Conservation (phyloP, 2,329 filamentous ascomycete genomes). For the Penicillium sp. region DNA sequence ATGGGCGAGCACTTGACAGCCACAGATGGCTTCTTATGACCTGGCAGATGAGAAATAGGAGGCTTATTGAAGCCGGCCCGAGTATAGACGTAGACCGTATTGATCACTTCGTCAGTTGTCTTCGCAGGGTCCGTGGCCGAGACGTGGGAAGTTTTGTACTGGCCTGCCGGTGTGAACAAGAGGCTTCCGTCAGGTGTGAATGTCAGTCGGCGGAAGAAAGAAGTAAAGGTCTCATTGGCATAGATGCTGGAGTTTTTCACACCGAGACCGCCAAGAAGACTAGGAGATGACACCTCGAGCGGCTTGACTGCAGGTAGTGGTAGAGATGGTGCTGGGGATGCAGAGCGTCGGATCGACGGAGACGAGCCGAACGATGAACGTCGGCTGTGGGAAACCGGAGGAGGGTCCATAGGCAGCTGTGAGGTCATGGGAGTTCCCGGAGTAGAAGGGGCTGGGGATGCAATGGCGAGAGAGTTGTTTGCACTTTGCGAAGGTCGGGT, state of each 20-base stretch:
- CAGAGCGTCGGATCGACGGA: slow-evolving; percentile 73
- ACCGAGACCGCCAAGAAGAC: slow-evolving; percentile 55
- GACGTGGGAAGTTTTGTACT: slow-evolving; percentile 76
- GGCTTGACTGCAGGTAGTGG: slow-evolving; percentile 94
- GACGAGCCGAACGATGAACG: slow-evolving; percentile 86
- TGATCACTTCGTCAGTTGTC: slow-evolving; percentile 76
- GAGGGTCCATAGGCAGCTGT: slow-evolving; percentile 91
- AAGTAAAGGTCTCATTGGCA: slow-evolving; percentile 92
- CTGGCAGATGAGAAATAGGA: slow-evolving; percentile 87
- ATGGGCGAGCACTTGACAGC: slow-evolving; percentile 91
- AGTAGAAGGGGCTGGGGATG: slow-evolving; percentile 82
- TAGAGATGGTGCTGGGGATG: slow-evolving; percentile 87
- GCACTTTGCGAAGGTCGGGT: slow-evolving; percentile 28
- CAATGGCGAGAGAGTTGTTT: slow-evolving; percentile 49
- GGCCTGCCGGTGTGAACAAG: slow-evolving; percentile 87
- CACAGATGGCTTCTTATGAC: slow-evolving; percentile 96
- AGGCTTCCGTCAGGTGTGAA: slow-evolving; percentile 95
- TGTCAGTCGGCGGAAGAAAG: slow-evolving; percentile 88
- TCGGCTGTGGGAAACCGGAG: slow-evolving; percentile 82
- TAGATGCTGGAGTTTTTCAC: slow-evolving; percentile 86
- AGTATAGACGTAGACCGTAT: slow-evolving; percentile 98
- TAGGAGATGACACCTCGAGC: slow-evolving; percentile 78
- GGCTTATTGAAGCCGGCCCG: slow-evolving; percentile 94
- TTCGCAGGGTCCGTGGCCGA: slow-evolving; percentile 64
- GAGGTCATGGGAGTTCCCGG: slow-evolving; percentile 89